Percentiles rank a stretch among this genome's conserved stretches.
Conservation (phyloP, 2,329 filamentous ascomycete species). For the Bipolaris gigantea region DNA sequence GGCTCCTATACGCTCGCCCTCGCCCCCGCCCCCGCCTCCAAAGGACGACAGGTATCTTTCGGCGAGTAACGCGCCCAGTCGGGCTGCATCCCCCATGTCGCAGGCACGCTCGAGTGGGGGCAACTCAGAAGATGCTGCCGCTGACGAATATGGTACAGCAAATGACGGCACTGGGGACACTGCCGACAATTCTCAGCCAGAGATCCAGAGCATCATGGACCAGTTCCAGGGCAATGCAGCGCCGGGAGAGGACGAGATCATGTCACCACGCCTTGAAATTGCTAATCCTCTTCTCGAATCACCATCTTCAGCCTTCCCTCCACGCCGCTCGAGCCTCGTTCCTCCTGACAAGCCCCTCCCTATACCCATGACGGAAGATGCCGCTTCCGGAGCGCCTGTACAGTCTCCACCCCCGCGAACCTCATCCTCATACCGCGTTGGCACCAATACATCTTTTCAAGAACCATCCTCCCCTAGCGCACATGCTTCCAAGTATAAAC, state of each 20-base stretch:
- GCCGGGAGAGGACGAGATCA: constrained; percentile 77
- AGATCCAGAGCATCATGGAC: constrained; percentile 97
- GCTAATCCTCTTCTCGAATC: constrained; percentile 75
- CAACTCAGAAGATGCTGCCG: constrained; percentile 42
- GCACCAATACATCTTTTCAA: constrained; percentile 35
- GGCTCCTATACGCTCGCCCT: constrained; percentile 36
- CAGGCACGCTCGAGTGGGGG: constrained; percentile 45
- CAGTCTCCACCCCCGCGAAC: constrained; percentile 41
- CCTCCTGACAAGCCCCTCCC: constrained; percentile 57
- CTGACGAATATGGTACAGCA: constrained; percentile 55
- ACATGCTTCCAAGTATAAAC: constrained; percentile 57
- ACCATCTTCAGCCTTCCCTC: constrained; percentile 67
- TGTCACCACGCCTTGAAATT: constrained; percentile 84
- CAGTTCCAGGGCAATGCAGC: constrained; percentile 81
- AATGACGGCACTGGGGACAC: constrained; percentile 40
- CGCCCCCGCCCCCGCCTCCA: constrained; percentile 53
- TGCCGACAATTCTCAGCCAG: constrained; percentile 68
- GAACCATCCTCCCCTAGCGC: constrained; percentile 40
- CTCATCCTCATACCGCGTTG: constrained; percentile 39
- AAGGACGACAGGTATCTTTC: constrained; percentile 57
- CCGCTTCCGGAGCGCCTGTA: constrained; percentile 25
- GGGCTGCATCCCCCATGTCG: constrained; percentile 36
- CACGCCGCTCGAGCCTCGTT: constrained; percentile 84
- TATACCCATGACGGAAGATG: constrained; percentile 23
- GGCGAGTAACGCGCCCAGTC: constrained; percentile 47